Evolutionary conservation across 75 land plant genomes (phyloP).

Genomic region (Picea sitchensis): DNA sequence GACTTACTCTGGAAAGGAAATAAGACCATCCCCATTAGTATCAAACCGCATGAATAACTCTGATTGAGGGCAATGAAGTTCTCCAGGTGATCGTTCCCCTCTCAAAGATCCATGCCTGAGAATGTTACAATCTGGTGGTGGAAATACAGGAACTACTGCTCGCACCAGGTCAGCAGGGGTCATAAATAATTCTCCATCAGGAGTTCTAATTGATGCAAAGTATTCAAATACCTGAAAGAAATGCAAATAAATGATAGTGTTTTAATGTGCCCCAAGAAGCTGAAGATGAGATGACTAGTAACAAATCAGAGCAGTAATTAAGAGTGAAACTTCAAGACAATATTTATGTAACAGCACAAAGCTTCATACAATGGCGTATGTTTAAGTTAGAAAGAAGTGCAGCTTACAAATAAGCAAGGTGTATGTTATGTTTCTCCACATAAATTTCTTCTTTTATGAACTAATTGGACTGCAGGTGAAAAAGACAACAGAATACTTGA

Average conservation of each 20-base stretch:
- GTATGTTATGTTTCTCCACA: neutral
- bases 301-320: neutral
- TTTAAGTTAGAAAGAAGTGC: neutral
- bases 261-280: neutral
- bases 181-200: slow-evolving; percentile 74
- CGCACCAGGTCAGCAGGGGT: slow-evolving; percentile 86
- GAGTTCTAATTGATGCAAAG: slow-evolving; percentile 58
- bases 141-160: slow-evolving; percentile 92
- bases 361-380: neutral
- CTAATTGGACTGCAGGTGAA: neutral
- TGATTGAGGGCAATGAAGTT: slow-evolving; percentile 71
- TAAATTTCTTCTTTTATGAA: neutral
- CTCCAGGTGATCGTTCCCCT: slow-evolving; percentile 75
- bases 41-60: slow-evolving; percentile 91
- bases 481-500: neutral
- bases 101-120: slow-evolving; percentile 70
- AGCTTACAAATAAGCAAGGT: neutral
- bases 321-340: neutral
- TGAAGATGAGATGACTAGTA: neutral
- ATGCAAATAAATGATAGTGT: neutral
- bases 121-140: slow-evolving; percentile 75
- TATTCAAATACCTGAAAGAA: slow-evolving; percentile 82
- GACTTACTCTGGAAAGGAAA: slow-evolving; percentile 91
- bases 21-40: slow-evolving; percentile 79
- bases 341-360: neutral